These are phyloP conservation scores for Neurospora tetrasperma DNA, from an alignment of 495 filamentous ascomycete species.

Conservation along the genomic window DNA sequence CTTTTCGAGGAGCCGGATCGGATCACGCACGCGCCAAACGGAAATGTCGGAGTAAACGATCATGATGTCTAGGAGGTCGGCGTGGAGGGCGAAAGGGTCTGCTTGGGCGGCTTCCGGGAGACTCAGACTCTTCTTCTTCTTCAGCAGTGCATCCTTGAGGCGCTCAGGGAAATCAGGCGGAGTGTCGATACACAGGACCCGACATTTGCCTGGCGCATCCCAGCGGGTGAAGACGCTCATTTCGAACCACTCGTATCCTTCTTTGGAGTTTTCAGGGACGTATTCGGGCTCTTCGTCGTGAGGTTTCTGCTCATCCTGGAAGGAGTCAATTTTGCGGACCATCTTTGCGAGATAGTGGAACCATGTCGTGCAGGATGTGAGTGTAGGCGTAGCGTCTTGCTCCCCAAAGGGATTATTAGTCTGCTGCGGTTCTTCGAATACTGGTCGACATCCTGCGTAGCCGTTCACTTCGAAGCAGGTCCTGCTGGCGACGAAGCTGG, in stretches of 20 bases:
- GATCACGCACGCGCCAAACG: slow-evolving; percentile 17
- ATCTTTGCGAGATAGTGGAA: slow-evolving; percentile 14
- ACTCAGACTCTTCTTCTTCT: slow-evolving; percentile 2
- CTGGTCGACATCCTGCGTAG: slow-evolving; percentile 12
- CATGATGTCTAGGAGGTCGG: slow-evolving; percentile 11
- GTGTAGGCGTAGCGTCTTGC: neutral
- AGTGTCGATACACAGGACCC: slow-evolving; percentile 12
- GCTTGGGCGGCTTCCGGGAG: neutral
- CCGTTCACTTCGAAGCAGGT: slow-evolving; percentile 19
- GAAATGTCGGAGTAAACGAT: slow-evolving; percentile 12
- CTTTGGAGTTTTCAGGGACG: neutral
- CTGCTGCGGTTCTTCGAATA: slow-evolving; percentile 2
- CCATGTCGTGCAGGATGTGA: slow-evolving; percentile 8
- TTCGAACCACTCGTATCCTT: slow-evolving; percentile 17
- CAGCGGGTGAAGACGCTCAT: slow-evolving; percentile 16
- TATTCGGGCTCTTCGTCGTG: slow-evolving; percentile 12
- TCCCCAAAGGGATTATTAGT: neutral
- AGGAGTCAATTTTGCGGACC: slow-evolving; percentile 7
- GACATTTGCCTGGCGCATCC: slow-evolving; percentile 4
- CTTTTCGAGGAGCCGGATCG: slow-evolving; percentile 14
- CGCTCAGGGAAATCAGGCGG: slow-evolving; percentile 5
- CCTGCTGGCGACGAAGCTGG: slow-evolving; percentile 11
- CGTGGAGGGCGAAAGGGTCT: slow-evolving; percentile 16
- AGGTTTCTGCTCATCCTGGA: neutral
- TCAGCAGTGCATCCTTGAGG: neutral